Evolutionary conservation across 768 basidiomycete genomes (phyloP), one percentile per base, ranked within the genome.

Genomic region (Termitomyces sp.): DNA sequence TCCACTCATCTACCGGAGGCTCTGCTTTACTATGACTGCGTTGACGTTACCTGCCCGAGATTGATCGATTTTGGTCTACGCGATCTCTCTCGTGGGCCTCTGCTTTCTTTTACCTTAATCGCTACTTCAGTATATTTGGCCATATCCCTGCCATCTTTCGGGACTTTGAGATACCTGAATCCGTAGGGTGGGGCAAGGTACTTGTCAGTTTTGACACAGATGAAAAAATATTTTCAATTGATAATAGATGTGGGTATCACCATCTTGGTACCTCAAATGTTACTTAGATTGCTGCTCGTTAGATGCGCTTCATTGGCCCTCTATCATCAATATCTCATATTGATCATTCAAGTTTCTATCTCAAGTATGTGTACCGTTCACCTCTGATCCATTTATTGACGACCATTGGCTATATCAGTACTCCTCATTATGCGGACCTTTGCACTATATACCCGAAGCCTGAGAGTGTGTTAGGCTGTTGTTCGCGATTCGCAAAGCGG

Each of bases 1-100:
- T n/a, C 33, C 12, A 21, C 23, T 15, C 19, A 46, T 8, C 28
- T 3, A 31, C 6, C 17, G 40, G 0, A 30, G 77, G 76, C 65
- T 3, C 67, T 76, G 55, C 70, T 78, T 8, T 72, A 77, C 40
- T 82, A 81, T 50, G 82, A 84, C 62, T 81, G 23, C 71, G 11
- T 65, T 83, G 49, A 84, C 81, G 0, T 55, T 84, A 0, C 54
- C 64, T 1, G 57, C 60, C 60, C 10, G 82, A 84, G 63, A 62
- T 77, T 26, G 67, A 71, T n/a, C 68, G 72, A 6, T 79, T 77
- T 64, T 84, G 82, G 81, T 60, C 47, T 9, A 58, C 64, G 43
- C 56, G 59, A 5, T 65, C 61, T 6, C 23, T 72, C 5, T 71
- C 69, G 19, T 72, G 69, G 69, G 69, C 59, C 9, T 71, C 69